phyloP scores from a whole-genome alignment of 305 asterid species.

The Andrographis paniculata region DNA sequence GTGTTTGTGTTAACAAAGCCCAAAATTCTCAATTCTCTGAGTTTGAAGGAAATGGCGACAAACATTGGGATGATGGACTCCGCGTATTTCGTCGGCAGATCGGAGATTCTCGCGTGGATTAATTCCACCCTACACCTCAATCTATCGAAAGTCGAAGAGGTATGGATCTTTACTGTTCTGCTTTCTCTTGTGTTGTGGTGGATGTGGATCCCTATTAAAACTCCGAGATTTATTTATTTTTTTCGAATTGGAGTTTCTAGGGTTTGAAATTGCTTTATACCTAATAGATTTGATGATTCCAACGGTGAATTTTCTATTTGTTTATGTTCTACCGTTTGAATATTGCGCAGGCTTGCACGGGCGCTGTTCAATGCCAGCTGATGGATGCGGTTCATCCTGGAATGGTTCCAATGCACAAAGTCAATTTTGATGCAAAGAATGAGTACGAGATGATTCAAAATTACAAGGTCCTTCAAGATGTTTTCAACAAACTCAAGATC shows the following conservation, averaged over 20 bases:
- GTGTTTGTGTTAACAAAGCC: too few species aligned
- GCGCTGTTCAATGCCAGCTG: slow-evolving; percentile 93
- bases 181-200: too few species aligned
- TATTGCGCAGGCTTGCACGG: slow-evolving; percentile 57
- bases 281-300: not conserved
- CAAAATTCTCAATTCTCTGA: not conserved
- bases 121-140: slow-evolving; percentile 79
- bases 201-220: too few species aligned
- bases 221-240: too few species aligned
- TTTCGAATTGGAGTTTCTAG: not conserved
- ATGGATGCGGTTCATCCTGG: slow-evolving; percentile 88
- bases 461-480: slow-evolving; percentile 89
- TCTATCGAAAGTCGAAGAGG: slow-evolving; percentile 91
- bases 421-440: slow-evolving; percentile 78
- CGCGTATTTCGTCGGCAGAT: slow-evolving; percentile 86
- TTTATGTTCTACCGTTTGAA: not conserved
- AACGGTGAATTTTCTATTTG: not conserved
- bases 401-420: slow-evolving; percentile 91
- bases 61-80: slow-evolving; percentile 89
- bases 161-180: slow-evolving; percentile 20
- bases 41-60: slow-evolving; percentile 45
- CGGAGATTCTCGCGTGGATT: slow-evolving; percentile 85
- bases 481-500: slow-evolving; percentile 83
- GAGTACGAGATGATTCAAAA: slow-evolving; percentile 96
- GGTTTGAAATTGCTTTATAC: not conserved